Percentiles rank a stretch among this genome's conserved stretches.
Evolutionary conservation across 805 yeast genomes (phyloP).

Genomic region (Tetrapisispora namnaoensis): DNA sequence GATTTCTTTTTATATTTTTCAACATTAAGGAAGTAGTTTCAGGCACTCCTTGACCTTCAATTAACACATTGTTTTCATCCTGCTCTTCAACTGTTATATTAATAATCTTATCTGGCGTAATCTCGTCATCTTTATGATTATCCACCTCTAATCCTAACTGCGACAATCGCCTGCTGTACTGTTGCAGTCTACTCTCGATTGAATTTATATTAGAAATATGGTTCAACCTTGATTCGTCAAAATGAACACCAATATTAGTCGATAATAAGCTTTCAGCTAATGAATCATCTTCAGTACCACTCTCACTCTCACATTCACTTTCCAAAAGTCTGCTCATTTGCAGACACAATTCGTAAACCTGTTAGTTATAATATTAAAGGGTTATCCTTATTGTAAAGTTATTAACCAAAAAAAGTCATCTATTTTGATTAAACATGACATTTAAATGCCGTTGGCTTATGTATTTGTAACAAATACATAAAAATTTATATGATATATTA

Average conservation of each 20-base stretch:
- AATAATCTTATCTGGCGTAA: background rate
- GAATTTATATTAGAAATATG: background rate
- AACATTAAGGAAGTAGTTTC: constrained; percentile 10
- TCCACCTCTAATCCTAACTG: constrained; percentile 20
- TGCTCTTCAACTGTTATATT: background rate
- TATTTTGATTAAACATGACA: too few species aligned
- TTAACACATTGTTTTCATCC: background rate
- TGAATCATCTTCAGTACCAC: background rate
- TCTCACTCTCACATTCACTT: constrained; percentile 22
- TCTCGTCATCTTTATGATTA: constrained; percentile 8
- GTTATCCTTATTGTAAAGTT: background rate
- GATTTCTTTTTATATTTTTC: background rate
- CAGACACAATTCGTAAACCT: background rate
- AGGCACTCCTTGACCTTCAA: constrained; percentile 7
- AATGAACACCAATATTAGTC: background rate
- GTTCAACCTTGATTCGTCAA: background rate
- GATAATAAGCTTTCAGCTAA: background rate
- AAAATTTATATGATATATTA: too few species aligned
- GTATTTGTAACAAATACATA: too few species aligned
- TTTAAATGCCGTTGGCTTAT: too few species aligned
- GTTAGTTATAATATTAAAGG: background rate
- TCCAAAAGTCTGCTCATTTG: constrained; percentile 25
- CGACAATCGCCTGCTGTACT: constrained; percentile 19
- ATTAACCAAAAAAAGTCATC: too few species aligned
- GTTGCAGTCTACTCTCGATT: constrained; percentile 19